Percentiles rank a stretch among this genome's conserved stretches.
phyloP scores from a whole-genome alignment of 1,139 yeast species.

The Schizosaccharomyces versatilis region DNA sequence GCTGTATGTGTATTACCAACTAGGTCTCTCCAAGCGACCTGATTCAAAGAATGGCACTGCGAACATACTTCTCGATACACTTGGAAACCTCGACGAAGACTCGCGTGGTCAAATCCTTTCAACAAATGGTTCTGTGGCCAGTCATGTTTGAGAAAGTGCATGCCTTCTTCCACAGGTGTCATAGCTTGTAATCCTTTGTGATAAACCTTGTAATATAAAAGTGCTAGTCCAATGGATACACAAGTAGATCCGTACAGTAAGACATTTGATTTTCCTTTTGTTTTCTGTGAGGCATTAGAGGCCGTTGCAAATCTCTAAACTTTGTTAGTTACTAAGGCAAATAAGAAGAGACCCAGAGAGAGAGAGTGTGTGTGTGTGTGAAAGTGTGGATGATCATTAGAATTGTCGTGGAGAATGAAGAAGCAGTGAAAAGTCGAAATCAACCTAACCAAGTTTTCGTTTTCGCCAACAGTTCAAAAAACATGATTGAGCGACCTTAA shows the following conservation, averaged over 20 bases:
- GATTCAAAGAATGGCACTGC: conserved; percentile 89
- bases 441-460: too few species aligned
- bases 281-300: too few species aligned
- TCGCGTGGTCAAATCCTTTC: conserved; percentile 64
- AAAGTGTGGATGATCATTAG: too few species aligned
- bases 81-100: conserved; percentile 90
- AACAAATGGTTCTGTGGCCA: conserved; percentile 89
- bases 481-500: too few species aligned
- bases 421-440: too few species aligned
- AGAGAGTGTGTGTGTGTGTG: background rate
- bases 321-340: too few species aligned
- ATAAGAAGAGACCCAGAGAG: background rate
- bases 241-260: conserved; percentile 14
- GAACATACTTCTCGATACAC: conserved; percentile 98
- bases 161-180: conserved; percentile 98
- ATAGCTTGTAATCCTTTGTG: conserved; percentile 76
- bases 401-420: too few species aligned
- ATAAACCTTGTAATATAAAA: conserved; percentile 35
- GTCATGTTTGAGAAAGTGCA: conserved; percentile 77
- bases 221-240: conserved; percentile 15
- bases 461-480: too few species aligned
- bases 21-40: conserved; percentile 91
- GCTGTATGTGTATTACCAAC: conserved; percentile 93
- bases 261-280: conserved; percentile 5
- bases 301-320: too few species aligned